A percentile compares a stretch with the other conserved stretches of the same genome.
These are phyloP conservation scores for Penicillium carneum DNA, from an alignment of 2,329 filamentous ascomycete genomes.

Conservation along the genomic window DNA sequence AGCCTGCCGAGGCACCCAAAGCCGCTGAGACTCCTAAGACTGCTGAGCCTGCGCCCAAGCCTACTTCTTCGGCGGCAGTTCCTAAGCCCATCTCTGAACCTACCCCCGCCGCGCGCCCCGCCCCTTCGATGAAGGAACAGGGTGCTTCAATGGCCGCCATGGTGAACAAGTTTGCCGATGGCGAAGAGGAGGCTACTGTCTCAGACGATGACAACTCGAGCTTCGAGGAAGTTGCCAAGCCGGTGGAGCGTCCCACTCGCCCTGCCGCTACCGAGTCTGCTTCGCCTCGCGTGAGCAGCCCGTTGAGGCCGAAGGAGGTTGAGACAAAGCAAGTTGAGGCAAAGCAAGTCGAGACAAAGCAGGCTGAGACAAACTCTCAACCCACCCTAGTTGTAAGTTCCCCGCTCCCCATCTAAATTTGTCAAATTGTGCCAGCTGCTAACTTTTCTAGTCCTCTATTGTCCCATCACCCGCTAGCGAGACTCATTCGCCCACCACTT, in stretches of 20 bases:
- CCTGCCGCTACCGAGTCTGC: slow-evolving; percentile 36
- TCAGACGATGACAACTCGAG: slow-evolving; percentile 74
- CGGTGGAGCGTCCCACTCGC: slow-evolving; percentile 67
- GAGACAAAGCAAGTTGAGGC: slow-evolving; percentile 26
- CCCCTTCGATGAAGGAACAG: slow-evolving; percentile 80
- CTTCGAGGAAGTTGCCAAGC: slow-evolving; percentile 85
- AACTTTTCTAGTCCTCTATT: slow-evolving; percentile 34
- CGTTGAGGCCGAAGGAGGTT: slow-evolving; percentile 41
- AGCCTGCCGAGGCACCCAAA: slow-evolving; percentile 55
- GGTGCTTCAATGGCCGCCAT: slow-evolving; percentile 84
- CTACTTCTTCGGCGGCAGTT: slow-evolving; percentile 42
- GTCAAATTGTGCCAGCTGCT: slow-evolving; percentile 6
- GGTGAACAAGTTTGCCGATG: slow-evolving; percentile 85
- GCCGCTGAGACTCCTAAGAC: slow-evolving; percentile 35
- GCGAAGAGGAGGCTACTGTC: slow-evolving; percentile 64
- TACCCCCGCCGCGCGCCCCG: slow-evolving; percentile 56
- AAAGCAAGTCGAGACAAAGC: slow-evolving; percentile 32
- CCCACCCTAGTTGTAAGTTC: slow-evolving; percentile 36
- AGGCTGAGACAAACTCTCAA: slow-evolving; percentile 36
- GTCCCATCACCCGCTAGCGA: slow-evolving; percentile 42
- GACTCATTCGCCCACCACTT: slow-evolving; percentile 39
- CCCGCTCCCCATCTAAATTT: background rate
- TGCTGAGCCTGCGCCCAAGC: slow-evolving; percentile 47
- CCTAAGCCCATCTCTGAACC: slow-evolving; percentile 44
- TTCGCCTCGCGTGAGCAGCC: slow-evolving; percentile 41